Percentiles rank a stretch among this genome's conserved stretches.
These are phyloP conservation scores for Apophysomyces trapeziformis DNA, from an alignment of 371 early-diverging fungal species.

Conservation along the genomic window DNA sequence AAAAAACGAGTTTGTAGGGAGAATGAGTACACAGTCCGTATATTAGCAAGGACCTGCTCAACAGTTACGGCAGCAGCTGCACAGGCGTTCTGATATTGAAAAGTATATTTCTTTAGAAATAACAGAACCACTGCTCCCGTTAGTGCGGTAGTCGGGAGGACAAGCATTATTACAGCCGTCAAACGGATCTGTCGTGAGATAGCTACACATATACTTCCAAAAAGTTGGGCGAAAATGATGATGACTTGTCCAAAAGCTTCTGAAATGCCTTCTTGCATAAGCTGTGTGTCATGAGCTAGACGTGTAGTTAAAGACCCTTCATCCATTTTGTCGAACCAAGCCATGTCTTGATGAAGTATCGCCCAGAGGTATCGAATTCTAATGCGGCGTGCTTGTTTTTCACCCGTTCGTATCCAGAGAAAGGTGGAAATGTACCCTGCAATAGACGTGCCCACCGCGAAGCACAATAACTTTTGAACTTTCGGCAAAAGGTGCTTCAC, in stretches of 20 bases:
- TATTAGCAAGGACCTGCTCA: constrained; percentile 72
- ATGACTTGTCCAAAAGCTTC: constrained; percentile 84
- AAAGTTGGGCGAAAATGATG: constrained; percentile 55
- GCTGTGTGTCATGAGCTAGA: constrained; percentile 71
- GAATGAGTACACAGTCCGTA: constrained; percentile 78
- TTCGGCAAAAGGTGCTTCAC: constrained; percentile 12
- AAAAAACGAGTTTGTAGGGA: constrained; percentile 64
- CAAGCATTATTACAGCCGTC: constrained; percentile 74
- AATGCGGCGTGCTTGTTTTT: constrained; percentile 20
- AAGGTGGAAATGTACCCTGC: constrained; percentile 28
- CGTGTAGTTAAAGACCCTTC: constrained; percentile 71
- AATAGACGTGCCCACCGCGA: constrained; percentile 27
- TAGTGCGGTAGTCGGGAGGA: constrained; percentile 56
- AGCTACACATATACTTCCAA: constrained; percentile 37
- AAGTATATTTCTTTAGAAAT: constrained; percentile 47
- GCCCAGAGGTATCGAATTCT: too few species aligned
- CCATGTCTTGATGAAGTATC: too few species aligned
- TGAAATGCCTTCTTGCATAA: constrained; percentile 83
- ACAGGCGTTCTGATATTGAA: constrained; percentile 53
- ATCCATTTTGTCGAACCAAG: background rate
- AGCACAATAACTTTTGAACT: constrained; percentile 23
- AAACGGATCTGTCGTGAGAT: constrained; percentile 83
- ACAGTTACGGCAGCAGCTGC: constrained; percentile 72
- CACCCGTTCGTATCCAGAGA: constrained; percentile 42
- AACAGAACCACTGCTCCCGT: constrained; percentile 62